phyloP scores from a whole-genome alignment of 2,329 filamentous ascomycete genomes.

The Alternaria sp. region DNA sequence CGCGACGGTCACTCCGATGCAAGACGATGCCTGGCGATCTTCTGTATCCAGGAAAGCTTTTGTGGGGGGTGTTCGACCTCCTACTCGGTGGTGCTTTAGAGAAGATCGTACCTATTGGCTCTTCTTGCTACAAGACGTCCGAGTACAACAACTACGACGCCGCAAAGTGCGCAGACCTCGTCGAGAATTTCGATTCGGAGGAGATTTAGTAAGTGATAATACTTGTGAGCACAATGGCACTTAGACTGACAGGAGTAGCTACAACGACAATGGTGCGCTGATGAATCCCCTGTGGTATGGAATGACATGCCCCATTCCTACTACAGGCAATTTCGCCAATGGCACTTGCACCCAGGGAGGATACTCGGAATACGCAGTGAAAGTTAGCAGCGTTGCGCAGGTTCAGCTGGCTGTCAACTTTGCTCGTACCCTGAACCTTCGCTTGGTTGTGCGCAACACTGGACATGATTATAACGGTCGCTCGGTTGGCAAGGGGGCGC shows the following conservation, averaged over 20 bases:
- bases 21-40: slow-evolving; percentile 40
- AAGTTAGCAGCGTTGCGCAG: slow-evolving; percentile 37
- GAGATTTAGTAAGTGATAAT: slow-evolving; percentile 28
- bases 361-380: slow-evolving; percentile 36
- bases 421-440: slow-evolving; percentile 38
- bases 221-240: not conserved
- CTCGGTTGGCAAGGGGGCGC: slow-evolving; percentile 33
- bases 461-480: slow-evolving; percentile 42
- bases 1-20: slow-evolving; percentile 23
- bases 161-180: slow-evolving; percentile 28
- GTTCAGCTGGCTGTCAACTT: slow-evolving; percentile 44
- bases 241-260: slow-evolving; percentile 15
- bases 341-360: slow-evolving; percentile 41
- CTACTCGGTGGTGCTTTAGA: slow-evolving; percentile 34
- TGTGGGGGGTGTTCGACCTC: slow-evolving; percentile 30
- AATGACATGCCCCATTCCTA: slow-evolving; percentile 34
- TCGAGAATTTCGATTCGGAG: slow-evolving; percentile 21
- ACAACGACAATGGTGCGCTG: slow-evolving; percentile 30
- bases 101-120: slow-evolving; percentile 35
- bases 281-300: slow-evolving; percentile 41
- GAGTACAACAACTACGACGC: slow-evolving; percentile 39
- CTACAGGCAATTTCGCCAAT: slow-evolving; percentile 20
- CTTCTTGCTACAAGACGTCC: slow-evolving; percentile 36
- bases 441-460: slow-evolving; percentile 36
- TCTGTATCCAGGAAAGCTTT: slow-evolving; percentile 26